Evolutionary conservation across 2,329 filamentous ascomycete species (phyloP), one percentile per base, ranked within the genome.

Genomic region (Aschersonia sp.): DNA sequence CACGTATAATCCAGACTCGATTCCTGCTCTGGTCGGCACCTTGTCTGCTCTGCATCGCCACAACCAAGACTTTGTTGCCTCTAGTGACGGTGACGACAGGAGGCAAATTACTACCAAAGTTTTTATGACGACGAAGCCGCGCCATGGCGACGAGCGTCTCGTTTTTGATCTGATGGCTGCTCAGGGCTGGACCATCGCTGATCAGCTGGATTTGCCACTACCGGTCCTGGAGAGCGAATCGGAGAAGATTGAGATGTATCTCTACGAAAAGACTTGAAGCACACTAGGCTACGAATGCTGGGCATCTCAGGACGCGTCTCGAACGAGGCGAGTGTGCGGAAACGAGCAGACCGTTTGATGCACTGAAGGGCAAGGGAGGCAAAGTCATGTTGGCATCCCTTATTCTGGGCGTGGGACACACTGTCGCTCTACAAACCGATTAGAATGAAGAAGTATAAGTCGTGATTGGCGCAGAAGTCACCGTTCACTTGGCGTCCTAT

Each of bases 1-100:
- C 66, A 79, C 75, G 0, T 80, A 80, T 64, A 80, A 80, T 51
- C 71, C 69, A 47, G 75, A 79, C 56, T 71, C 69, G 52, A 61
- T 80, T 30, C 69, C 73, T 1, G 67, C 72, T 2, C 65, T 80
- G 29, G 70, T 78, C 4, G 67, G 67, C 46, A 78, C 75, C 1
- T 60, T 79, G 38, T 70, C 69, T 2, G 67, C 71, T 2, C 56
- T 80, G 9, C 72, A 77, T 51, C 47, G 50, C 2, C 55, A 58
- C 6, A 73, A 68, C 29, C 35, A 51, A 40, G 50, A 51, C 2
- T 56, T 58, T 41, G 49, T 54, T 30, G 51, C 52, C 0, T 56
- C 58, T 40, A 49, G 53, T 30, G 51, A 52, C 0, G 47, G 44
- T n/a, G 48, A 48, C 29, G 30, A 7, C 43, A 31, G 7, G 7